Evolutionary conservation across 2,329 filamentous ascomycete genomes (phyloP), one percentile per base, ranked within the genome.

Genomic region (Penicillium griseofulvum): DNA sequence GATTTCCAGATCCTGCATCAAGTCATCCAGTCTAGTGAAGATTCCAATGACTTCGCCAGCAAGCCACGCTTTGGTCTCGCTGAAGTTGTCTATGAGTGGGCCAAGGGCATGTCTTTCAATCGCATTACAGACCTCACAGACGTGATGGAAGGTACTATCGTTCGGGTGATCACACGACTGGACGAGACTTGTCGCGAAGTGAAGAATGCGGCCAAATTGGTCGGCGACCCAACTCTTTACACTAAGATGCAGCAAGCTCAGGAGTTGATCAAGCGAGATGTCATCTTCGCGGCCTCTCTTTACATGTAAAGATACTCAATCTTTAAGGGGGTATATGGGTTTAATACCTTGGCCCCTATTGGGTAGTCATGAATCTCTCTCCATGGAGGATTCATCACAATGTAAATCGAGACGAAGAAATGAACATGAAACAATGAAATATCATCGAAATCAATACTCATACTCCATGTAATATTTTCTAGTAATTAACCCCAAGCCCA

Each of bases 81-180:
- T 71, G 94, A 99, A 74, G 94, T 99, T 0, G 95, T 99, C 33
- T 97, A 97, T 71, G 94, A 99, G 74, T 99, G 94, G 94, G 94
- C 94, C 10, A 82, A 91, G 47, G 94, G 94, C 26, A 97, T 97
- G 91, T 93, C 90, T 49, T 99, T 99, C 81, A 96, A 95, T 76
- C 93, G 94, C 62, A 99, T 99, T 64, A 97, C 93, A 0, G 89
- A 93, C 63, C 77, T 99, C 69, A 99, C 94, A 8, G 93, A 97
- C 72, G 92, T 99, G 54, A 85, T 97, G 67, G 94, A 99, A 74
- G 94, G 94, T 1, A 97, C 94, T 0, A 97, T 99, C 76, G 94
- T 99, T 45, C 81, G 94, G 49, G 93, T 94, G 2, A 97, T 99
- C 65, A 96, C 91, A 39, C 80, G 94, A 26, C 79, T 99, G 55